These are phyloP conservation scores for Balakata baccata DNA, from an alignment of 345 rosid species.

Conservation along the genomic window DNA sequence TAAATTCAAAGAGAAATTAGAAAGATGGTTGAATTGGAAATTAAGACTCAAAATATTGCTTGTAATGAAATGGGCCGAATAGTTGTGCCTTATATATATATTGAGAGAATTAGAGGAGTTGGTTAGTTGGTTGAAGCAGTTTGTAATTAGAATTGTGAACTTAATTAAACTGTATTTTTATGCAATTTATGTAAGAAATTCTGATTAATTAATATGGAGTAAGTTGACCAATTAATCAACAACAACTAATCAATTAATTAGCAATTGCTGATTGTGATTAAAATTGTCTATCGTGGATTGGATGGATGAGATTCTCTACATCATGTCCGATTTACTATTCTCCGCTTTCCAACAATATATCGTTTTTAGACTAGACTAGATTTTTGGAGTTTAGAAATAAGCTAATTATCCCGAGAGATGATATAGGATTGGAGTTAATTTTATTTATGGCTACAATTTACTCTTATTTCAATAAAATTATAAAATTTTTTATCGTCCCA, in stretches of 20 bases:
- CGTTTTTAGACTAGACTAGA: too few relatives aligned
- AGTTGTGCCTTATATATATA: conserved; percentile 8
- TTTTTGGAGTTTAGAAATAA: too few relatives aligned
- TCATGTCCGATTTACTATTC: too few relatives aligned
- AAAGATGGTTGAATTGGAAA: not conserved
- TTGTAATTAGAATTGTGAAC: not conserved
- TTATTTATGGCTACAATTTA: too few relatives aligned
- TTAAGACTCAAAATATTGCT: not conserved
- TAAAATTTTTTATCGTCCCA: too few relatives aligned
- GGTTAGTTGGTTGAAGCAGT: not conserved
- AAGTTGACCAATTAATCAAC: conserved; percentile 6
- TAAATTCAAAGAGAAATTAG: not conserved
- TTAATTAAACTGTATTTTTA: not conserved
- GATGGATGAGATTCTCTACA: conserved; percentile 1
- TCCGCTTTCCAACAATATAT: too few relatives aligned
- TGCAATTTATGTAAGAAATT: not conserved
- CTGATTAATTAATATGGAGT: not conserved
- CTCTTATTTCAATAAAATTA: too few relatives aligned
- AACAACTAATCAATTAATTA: conserved; percentile 12
- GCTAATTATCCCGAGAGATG: too few relatives aligned
- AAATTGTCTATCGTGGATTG: not conserved
- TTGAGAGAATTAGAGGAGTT: conserved; percentile 4
- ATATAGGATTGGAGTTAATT: too few relatives aligned
- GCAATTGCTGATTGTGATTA: not conserved
- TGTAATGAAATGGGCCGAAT: conserved; percentile 8